Evolutionary conservation across 1,139 yeast species (phyloP).

Genomic region (Scheffersomyces insectosa): DNA sequence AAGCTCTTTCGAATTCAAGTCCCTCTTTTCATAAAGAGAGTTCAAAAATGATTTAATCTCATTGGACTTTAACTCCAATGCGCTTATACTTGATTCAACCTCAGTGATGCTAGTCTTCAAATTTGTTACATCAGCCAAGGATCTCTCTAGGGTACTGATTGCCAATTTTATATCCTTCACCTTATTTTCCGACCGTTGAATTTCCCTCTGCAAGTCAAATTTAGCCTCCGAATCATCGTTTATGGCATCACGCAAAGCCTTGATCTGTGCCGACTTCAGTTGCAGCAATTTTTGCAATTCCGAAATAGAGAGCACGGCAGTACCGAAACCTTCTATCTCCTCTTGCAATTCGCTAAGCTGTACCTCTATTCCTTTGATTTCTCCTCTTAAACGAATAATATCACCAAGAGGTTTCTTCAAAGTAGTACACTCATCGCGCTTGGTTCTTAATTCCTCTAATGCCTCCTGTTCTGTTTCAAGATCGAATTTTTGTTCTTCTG

Average conservation of each 20-base stretch:
- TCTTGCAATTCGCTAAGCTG: conserved; percentile 38
- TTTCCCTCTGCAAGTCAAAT: conserved; percentile 49
- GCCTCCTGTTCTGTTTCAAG: conserved; percentile 11
- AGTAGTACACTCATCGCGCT: conserved; percentile 12
- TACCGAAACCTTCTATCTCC: conserved; percentile 39
- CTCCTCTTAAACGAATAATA: conserved; percentile 35
- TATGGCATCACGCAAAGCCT: conserved; percentile 45
- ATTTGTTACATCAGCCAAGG: conserved; percentile 41
- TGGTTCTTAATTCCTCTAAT: conserved; percentile 10
- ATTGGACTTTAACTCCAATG: neutral
- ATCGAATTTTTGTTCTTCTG: conserved; percentile 9
- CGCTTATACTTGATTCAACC: conserved; percentile 13
- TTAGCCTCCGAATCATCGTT: conserved; percentile 47
- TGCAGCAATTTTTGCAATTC: conserved; percentile 57
- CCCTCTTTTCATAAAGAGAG: conserved; percentile 10
- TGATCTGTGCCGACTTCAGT: conserved; percentile 42
- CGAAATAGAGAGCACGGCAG: conserved; percentile 33
- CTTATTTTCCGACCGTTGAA: conserved; percentile 49
- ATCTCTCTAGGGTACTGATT: conserved; percentile 56
- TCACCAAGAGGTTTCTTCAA: conserved; percentile 36
- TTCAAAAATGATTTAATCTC: conserved; percentile 14
- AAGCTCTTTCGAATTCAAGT: conserved; percentile 19
- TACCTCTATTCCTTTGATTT: conserved; percentile 28
- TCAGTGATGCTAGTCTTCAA: conserved; percentile 14
- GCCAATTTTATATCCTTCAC: conserved; percentile 58